Percentiles rank a stretch among this genome's conserved stretches.
Evolutionary conservation across 164 flowering plant species (phyloP).

Genomic region (Aristolochia fimbriata): DNA sequence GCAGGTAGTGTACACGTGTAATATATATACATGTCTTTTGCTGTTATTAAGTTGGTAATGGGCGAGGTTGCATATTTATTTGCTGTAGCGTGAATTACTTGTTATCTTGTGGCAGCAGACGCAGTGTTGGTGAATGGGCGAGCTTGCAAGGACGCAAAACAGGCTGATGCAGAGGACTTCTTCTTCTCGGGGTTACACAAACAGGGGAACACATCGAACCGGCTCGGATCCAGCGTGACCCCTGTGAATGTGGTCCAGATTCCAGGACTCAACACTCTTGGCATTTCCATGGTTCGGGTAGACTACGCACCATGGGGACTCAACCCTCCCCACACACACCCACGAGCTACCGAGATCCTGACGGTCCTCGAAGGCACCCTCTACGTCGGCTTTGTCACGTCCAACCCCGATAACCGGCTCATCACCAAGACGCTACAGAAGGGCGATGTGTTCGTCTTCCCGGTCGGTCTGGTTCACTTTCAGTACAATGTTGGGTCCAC

Average conservation of each 20-base stretch:
- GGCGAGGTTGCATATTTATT: too few species aligned
- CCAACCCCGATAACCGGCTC: constrained; percentile 1
- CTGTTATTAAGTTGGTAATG: background rate
- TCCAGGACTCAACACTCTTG: constrained; percentile 5
- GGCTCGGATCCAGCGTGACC: constrained; percentile 1
- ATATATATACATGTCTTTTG: background rate
- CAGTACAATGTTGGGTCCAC: constrained; percentile 1
- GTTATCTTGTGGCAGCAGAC: too few species aligned
- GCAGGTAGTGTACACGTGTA: background rate
- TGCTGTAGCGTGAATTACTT: background rate
- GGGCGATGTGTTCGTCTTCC: constrained; percentile 8
- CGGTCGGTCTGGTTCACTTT: constrained; percentile 2
- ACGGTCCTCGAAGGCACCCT: constrained; percentile 3
- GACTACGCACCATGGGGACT: constrained; percentile 2
- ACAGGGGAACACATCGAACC: constrained; percentile 9
- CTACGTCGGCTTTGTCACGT: constrained; percentile 1
- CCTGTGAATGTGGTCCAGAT: constrained; percentile 1
- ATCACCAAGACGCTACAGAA: background rate
- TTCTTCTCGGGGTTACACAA: constrained; percentile 8
- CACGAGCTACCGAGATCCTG: constrained; percentile 6
- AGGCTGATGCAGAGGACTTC: constrained; percentile 10
- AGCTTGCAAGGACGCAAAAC: constrained; percentile 11
- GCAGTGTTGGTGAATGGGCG: constrained; percentile 10
- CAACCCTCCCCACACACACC: constrained; percentile 4
- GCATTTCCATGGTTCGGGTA: constrained; percentile 1